Percentiles rank a stretch among this genome's conserved stretches.
phyloP scores from a whole-genome alignment of 805 yeast genomes.

The Yamadazyma olivae region DNA sequence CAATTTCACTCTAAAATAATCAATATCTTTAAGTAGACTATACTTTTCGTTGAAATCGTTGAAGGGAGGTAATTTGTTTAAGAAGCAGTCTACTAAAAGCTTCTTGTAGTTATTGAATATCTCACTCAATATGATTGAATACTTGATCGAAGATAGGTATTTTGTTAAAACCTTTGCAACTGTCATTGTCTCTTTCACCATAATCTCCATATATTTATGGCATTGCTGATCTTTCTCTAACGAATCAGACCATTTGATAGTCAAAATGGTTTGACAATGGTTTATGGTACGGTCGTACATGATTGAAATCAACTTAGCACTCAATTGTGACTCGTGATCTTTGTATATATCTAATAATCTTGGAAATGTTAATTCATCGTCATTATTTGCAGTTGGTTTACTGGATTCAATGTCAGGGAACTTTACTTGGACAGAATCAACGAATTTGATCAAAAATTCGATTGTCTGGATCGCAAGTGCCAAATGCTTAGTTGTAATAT shows the following conservation, averaged over 20 bases:
- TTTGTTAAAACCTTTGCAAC: conserved; percentile 58
- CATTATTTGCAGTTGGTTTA: background rate
- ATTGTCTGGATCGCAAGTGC: conserved; percentile 68
- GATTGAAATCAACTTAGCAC: conserved; percentile 61
- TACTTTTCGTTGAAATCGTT: conserved; percentile 53
- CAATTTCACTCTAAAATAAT: conserved; percentile 60
- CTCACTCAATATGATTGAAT: conserved; percentile 42
- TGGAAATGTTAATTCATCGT: conserved; percentile 27
- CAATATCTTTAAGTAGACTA: conserved; percentile 55
- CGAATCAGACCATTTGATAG: conserved; percentile 50
- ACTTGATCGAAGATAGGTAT: conserved; percentile 52
- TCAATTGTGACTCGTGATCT: conserved; percentile 64
- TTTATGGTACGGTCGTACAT: conserved; percentile 62
- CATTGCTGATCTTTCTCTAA: conserved; percentile 43
- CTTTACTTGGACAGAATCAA: conserved; percentile 17
- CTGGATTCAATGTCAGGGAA: conserved; percentile 5
- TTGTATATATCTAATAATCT: conserved; percentile 38
- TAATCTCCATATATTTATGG: conserved; percentile 60
- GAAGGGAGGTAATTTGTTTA: conserved; percentile 44
- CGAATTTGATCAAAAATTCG: conserved; percentile 40
- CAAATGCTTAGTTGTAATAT: conserved; percentile 69
- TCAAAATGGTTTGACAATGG: conserved; percentile 47
- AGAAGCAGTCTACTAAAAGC: conserved; percentile 48
- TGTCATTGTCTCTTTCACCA: conserved; percentile 65
- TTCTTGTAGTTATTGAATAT: conserved; percentile 60